Conservation (phyloP, 352 stramenopile genomes). For the Phytophthora meadii region DNA sequence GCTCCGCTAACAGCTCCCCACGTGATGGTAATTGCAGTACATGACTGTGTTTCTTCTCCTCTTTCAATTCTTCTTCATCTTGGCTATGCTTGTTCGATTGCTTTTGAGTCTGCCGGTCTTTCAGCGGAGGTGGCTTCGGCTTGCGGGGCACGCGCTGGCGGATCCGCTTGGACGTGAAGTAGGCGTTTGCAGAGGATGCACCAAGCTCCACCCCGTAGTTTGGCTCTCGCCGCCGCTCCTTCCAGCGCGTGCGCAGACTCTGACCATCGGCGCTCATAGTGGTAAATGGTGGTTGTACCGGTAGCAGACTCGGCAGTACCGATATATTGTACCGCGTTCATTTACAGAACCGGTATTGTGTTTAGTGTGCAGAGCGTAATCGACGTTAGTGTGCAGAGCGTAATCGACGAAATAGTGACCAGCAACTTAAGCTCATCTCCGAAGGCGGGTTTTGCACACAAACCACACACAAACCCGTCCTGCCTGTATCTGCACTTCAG, state of each 20-base stretch:
- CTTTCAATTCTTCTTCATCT: conserved; percentile 2
- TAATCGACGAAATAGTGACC: neutral
- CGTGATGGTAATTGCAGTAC: conserved; percentile 30
- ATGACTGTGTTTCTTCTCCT: conserved; percentile 8
- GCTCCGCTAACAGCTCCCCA: conserved; percentile 27
- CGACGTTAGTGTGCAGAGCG: neutral
- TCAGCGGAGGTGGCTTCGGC: conserved; percentile 26
- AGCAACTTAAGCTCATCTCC: conserved; percentile 1
- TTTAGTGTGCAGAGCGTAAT: neutral
- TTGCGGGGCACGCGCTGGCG: conserved; percentile 26
- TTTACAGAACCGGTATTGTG: too few species aligned
- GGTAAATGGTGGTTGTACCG: too few species aligned
- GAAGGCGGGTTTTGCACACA: conserved; percentile 13
- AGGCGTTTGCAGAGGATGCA: conserved; percentile 43
- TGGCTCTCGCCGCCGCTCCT: conserved; percentile 17
- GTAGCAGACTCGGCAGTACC: too few species aligned
- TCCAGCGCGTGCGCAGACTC: conserved; percentile 28
- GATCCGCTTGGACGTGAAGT: conserved; percentile 47
- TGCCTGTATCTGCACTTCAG: neutral
- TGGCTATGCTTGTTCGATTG: conserved; percentile 5
- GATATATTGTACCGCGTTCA: too few species aligned
- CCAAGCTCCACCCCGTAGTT: conserved; percentile 33
- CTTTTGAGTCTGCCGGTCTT: conserved; percentile 20
- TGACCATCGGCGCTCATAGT: conserved; percentile 18
- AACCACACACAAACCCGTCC: conserved; percentile 17